Conservation (phyloP, 192 early-diverging fungal genomes). For the Mortierella hygrophila region DNA sequence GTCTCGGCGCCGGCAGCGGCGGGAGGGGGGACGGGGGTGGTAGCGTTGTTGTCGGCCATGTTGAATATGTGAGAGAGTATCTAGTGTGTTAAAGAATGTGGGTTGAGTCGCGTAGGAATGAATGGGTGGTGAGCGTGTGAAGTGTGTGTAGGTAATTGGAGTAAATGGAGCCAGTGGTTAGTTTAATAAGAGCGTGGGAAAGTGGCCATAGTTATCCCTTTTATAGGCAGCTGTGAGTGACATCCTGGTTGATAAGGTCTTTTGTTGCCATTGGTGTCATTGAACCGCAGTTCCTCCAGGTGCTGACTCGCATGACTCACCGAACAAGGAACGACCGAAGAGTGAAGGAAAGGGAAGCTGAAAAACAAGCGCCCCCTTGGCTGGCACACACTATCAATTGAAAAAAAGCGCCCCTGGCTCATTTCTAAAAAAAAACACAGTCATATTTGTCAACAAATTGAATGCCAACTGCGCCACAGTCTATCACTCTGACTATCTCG, state of each 20-base stretch:
- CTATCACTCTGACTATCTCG: neutral
- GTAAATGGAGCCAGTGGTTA: neutral
- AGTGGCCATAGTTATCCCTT: neutral
- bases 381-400: neutral
- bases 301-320: conserved; percentile 37
- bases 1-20: conserved; percentile 28
- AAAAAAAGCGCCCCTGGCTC: conserved; percentile 7
- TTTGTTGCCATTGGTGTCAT: neutral
- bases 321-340: conserved; percentile 31
- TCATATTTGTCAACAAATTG: conserved; percentile 3
- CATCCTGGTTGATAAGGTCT: neutral
- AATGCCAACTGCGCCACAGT: neutral
- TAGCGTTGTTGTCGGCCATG: conserved; percentile 54
- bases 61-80: conserved; percentile 20
- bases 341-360: neutral
- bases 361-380: neutral
- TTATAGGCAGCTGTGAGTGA: neutral
- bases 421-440: conserved; percentile 20
- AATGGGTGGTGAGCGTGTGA: neutral
- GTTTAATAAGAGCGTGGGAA: conserved; percentile 1
- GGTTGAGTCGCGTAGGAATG: neutral
- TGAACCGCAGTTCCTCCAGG: neutral
- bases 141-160: neutral
- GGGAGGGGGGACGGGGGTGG: conserved; percentile 25
- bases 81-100: neutral